Percentiles rank a stretch among this genome's conserved stretches.
Conservation (phyloP, 2,329 filamentous ascomycete species). For the Botrytis galanthina region DNA sequence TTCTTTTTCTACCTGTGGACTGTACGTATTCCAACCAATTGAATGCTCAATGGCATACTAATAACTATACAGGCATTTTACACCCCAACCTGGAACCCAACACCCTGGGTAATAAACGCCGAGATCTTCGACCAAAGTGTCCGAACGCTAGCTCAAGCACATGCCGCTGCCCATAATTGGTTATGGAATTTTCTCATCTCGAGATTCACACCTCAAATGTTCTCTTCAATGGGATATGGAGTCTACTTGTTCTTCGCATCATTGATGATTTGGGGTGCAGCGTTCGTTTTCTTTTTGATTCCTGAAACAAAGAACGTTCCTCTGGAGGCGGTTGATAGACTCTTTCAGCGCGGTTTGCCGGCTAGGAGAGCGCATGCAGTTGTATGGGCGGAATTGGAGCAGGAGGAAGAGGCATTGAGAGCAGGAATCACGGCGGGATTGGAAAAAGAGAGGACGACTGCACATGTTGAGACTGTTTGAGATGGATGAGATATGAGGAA, state of each 20-base stretch:
- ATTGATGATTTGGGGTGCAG: conserved; percentile 55
- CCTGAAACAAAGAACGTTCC: conserved; percentile 67
- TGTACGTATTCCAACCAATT: neutral
- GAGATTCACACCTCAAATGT: conserved; percentile 67
- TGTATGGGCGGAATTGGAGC: conserved; percentile 31
- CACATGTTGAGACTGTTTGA: conserved; percentile 1
- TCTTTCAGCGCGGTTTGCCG: conserved; percentile 47
- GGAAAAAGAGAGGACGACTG: conserved; percentile 20
- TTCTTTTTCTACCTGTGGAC: conserved; percentile 77
- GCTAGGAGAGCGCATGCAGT: conserved; percentile 31
- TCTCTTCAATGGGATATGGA: conserved; percentile 55
- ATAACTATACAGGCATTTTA: conserved; percentile 27
- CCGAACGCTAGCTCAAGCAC: conserved; percentile 52
- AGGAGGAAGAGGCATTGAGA: conserved; percentile 31
- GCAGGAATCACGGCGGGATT: conserved; percentile 24
- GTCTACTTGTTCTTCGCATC: conserved; percentile 69
- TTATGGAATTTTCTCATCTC: conserved; percentile 64
- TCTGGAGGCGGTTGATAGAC: conserved; percentile 61
- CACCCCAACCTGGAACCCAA: conserved; percentile 34
- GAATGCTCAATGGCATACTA: neutral
- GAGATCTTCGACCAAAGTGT: conserved; percentile 33
- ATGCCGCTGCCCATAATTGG: conserved; percentile 67
- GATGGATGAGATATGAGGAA: no score
- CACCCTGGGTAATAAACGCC: conserved; percentile 33
- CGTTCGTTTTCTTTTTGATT: conserved; percentile 61